Evolutionary conservation across 352 stramenopile genomes (phyloP).

Genomic region (Globisporangium mamillatum): DNA sequence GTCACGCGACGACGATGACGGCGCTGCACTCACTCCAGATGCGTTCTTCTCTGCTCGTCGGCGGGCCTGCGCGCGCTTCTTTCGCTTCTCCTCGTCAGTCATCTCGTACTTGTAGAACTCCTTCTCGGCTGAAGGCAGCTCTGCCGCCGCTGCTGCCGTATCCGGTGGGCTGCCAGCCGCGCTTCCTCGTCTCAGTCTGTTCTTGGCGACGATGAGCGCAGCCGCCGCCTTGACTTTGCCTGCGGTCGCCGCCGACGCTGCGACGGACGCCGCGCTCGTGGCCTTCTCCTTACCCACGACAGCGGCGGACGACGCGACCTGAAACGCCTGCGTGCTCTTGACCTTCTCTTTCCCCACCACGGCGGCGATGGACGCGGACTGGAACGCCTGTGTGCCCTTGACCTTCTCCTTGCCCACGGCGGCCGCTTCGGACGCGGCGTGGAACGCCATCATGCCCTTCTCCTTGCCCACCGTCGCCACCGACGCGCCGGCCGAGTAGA

Average conservation of each 20-base stretch:
- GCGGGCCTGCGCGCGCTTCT: constrained; percentile 62
- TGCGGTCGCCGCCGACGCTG: constrained; percentile 40
- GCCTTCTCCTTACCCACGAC: constrained; percentile 60
- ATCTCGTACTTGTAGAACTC: constrained; percentile 84
- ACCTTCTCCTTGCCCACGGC: constrained; percentile 28
- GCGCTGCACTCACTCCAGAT: constrained; percentile 14
- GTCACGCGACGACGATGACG: constrained; percentile 10
- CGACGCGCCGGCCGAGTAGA: constrained; percentile 56
- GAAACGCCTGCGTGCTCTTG: constrained; percentile 50
- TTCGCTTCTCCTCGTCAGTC: constrained; percentile 73
- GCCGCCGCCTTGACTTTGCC: constrained; percentile 52
- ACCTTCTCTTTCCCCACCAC: constrained; percentile 46
- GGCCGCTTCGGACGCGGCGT: constrained; percentile 27
- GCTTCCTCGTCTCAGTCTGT: constrained; percentile 36
- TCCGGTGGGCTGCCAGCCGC: constrained; percentile 21
- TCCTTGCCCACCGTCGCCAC: constrained; percentile 45
- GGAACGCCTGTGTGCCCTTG: constrained; percentile 57
- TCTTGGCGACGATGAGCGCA: constrained; percentile 60
- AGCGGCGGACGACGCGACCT: constrained; percentile 40
- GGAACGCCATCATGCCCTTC: constrained; percentile 33
- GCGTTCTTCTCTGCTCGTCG: constrained; percentile 66
- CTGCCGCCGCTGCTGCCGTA: constrained; percentile 4
- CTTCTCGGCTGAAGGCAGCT: constrained; percentile 52
- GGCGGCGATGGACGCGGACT: constrained; percentile 47
- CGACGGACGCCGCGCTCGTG: constrained; percentile 34